Percentiles rank a stretch among this genome's conserved stretches.
Evolutionary conservation across 345 rosid species (phyloP).

Genomic region (Corymbia maculata): DNA sequence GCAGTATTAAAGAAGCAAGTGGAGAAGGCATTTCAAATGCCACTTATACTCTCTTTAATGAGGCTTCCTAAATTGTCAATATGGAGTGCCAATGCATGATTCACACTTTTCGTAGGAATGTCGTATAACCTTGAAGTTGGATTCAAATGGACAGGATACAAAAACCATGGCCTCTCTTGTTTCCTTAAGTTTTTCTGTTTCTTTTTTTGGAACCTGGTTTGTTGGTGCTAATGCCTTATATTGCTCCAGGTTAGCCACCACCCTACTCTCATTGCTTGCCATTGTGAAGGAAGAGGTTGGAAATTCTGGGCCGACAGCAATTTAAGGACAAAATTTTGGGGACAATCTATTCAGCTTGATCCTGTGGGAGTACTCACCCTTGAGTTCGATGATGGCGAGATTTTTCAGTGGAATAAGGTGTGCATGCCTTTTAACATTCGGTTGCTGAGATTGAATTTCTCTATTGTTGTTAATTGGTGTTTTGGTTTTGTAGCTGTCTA

Average conservation of each 20-base stretch:
- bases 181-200: background rate
- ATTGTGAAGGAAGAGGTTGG: constrained; percentile 98
- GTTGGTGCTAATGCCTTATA: background rate
- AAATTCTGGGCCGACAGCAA: constrained; percentile 96
- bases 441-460: background rate
- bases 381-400: constrained; percentile 96
- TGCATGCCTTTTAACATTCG: background rate
- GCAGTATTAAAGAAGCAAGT: background rate
- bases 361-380: constrained; percentile 81
- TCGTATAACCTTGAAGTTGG: background rate
- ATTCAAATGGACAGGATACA: background rate
- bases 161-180: background rate
- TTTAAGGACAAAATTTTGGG: constrained; percentile 93
- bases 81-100: background rate
- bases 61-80: background rate
- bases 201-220: background rate
- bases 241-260: constrained; percentile 91
- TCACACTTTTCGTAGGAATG: background rate
- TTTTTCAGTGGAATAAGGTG: constrained; percentile 97
- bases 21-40: background rate
- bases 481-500: background rate
- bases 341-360: constrained; percentile 94
- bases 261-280: constrained; percentile 95
- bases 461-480: background rate
- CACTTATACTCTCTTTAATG: background rate